Percentiles rank a stretch among this genome's conserved stretches.
Evolutionary conservation across 1,284 basidiomycete genomes (phyloP).

Genomic region (Sphaerobolus stellatus): DNA sequence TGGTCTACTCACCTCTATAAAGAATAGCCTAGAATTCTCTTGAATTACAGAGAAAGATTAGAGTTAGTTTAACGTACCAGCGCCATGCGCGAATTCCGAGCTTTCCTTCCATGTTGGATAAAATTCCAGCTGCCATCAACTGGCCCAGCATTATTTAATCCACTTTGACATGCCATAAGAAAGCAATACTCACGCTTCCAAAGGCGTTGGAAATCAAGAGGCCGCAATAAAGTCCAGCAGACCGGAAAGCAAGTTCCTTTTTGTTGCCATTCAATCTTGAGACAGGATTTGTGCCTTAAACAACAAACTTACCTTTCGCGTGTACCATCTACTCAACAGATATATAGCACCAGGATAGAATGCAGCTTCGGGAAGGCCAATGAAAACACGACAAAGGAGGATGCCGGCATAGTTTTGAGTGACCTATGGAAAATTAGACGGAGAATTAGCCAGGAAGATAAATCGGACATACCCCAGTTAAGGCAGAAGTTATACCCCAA

Average conservation of each 20-base stretch:
- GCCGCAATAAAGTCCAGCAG: conserved; percentile 68
- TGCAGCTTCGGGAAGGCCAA: conserved; percentile 55
- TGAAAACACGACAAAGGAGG: conserved; percentile 57
- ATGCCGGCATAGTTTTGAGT: conserved; percentile 57
- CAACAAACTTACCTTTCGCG: conserved; percentile 21
- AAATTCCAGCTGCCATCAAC: conserved; percentile 69
- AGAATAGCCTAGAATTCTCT: conserved; percentile 32
- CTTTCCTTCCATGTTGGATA: conserved; percentile 66
- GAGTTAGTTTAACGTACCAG: conserved; percentile 36
- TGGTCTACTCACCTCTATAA: conserved; percentile 25
- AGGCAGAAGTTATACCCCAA: conserved; percentile 61
- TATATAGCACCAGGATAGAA: conserved; percentile 25
- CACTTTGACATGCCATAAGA: conserved; percentile 13
- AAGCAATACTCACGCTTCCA: conserved; percentile 49
- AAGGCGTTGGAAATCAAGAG: conserved; percentile 76
- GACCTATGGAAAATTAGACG: conserved; percentile 35
- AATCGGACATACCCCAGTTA: conserved; percentile 52
- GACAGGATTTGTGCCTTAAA: neutral
- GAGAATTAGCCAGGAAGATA: neutral
- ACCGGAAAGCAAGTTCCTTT: conserved; percentile 66
- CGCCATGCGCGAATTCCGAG: conserved; percentile 70
- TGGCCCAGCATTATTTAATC: conserved; percentile 23
- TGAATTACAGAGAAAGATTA: neutral
- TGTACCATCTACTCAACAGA: conserved; percentile 39
- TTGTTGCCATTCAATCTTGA: neutral